Evolutionary conservation across 2,329 filamentous ascomycete species (phyloP).

Genomic region (Penicillium sp.): DNA sequence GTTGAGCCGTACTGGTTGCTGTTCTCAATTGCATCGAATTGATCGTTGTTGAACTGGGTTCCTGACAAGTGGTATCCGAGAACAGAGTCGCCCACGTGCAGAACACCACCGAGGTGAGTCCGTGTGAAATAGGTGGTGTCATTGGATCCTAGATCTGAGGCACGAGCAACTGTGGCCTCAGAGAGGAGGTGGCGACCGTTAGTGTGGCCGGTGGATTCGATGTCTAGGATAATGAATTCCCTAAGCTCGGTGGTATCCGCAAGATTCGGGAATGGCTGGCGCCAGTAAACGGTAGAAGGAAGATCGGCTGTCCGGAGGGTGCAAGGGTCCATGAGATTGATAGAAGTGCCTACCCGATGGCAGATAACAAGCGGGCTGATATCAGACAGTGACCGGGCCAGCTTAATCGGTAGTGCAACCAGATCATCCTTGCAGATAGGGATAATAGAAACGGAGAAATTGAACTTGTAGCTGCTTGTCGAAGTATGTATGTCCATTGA

Average conservation of each 20-base stretch:
- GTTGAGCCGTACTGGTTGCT: slow-evolving; percentile 71
- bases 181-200: slow-evolving; percentile 81
- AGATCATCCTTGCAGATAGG: slow-evolving; percentile 97
- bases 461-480: slow-evolving; percentile 91
- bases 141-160: slow-evolving; percentile 81
- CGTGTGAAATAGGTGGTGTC: slow-evolving; percentile 85
- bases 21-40: slow-evolving; percentile 78
- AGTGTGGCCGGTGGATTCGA: slow-evolving; percentile 71
- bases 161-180: slow-evolving; percentile 82
- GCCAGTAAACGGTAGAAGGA: slow-evolving; percentile 81
- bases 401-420: slow-evolving; percentile 83
- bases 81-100: slow-evolving; percentile 86
- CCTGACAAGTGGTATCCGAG: slow-evolving; percentile 91
- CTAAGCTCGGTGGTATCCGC: slow-evolving; percentile 80
- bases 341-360: slow-evolving; percentile 79
- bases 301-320: slow-evolving; percentile 91
- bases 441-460: slow-evolving; percentile 79
- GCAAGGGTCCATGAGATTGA: slow-evolving; percentile 85
- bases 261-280: slow-evolving; percentile 77
- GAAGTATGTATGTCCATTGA: slow-evolving; percentile 90
- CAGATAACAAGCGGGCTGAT: slow-evolving; percentile 84
- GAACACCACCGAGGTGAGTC: slow-evolving; percentile 81
- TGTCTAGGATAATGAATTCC: slow-evolving; percentile 93
- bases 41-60: slow-evolving; percentile 85
- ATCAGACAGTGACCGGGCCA: slow-evolving; percentile 84